Base-by-base conservation (phyloP, 495 filamentous ascomycete species). In the Pyrenula aspistea region DNA sequence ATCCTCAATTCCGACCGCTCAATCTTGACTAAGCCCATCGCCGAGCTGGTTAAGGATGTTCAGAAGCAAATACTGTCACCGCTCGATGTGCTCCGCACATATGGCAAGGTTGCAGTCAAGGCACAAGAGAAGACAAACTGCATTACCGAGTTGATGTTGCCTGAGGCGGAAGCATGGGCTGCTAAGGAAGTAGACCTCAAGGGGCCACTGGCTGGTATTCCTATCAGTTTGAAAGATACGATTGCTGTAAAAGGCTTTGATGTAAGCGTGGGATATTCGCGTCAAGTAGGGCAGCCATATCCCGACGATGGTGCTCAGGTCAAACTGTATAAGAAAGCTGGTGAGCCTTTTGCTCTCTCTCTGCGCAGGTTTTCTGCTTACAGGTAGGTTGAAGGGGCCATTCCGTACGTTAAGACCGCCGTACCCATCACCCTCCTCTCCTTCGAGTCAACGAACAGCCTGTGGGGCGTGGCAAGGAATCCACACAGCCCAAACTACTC, bases 391-490 rank as follows among this genome's bases (percentile, higher is more conserved):
- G 22, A 48, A 80, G 87, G 88, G n/a, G 93, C 93, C 2, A 77
- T 98, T 0, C 93, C 93, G 0, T 96, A 96, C 67, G 89, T 91
- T 19, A 98, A 97, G 75, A 98, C 93, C 1, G 92, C 93, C 56
- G 64, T 93, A n/a, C 93, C 93, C 2, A 86, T 92, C 54, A 95
- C 92, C 0, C 79, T 98, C 8, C 76, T 97, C 54, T 90, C 85
- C 25, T 97, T 97, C 63, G 93, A 97, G 68, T 91, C 87, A 20
- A 84, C 83, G 50, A 98, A 95, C 69, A 91, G 91, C 59, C 84
- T 96, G 22, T 91, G 85, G 86, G 91, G 93, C 23, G 80, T 82
- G 21, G 86, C 82, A 58, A 82, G 73, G 12, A 97, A 96, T 67
- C 93, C 93, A 2, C 88, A 95, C 64, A 88, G 87, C 58, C 68